phyloP scores from a whole-genome alignment of 2,329 filamentous ascomycete genomes.

The Didymella lethalis region DNA sequence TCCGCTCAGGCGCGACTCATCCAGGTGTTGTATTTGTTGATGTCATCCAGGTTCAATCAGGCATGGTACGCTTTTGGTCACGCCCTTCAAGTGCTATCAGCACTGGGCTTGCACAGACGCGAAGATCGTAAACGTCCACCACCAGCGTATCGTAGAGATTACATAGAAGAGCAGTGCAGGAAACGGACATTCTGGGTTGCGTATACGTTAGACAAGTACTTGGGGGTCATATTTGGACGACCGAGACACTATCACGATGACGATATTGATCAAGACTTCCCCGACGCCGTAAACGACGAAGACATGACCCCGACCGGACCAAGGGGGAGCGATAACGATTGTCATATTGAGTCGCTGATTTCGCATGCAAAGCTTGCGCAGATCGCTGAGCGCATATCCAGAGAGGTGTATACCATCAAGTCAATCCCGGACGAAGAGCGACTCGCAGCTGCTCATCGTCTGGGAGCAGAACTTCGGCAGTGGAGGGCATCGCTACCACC shows the following conservation, averaged over 20 bases:
- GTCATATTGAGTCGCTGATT: conserved; percentile 60
- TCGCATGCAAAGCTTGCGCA: conserved; percentile 55
- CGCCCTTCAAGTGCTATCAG: conserved; percentile 60
- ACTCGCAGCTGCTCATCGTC: conserved; percentile 49
- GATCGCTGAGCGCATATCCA: conserved; percentile 43
- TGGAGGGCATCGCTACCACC: conserved; percentile 52
- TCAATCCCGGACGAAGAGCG: conserved; percentile 48
- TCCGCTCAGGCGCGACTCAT: conserved; percentile 64
- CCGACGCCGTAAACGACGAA: conserved; percentile 64
- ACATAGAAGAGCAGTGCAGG: conserved; percentile 60
- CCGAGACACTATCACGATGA: conserved; percentile 68
- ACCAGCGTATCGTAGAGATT: conserved; percentile 42
- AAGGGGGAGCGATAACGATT: conserved; percentile 50
- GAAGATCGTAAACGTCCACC: conserved; percentile 41
- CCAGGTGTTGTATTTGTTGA: conserved; percentile 65
- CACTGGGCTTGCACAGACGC: conserved; percentile 53
- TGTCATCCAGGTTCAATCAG: conserved; percentile 65
- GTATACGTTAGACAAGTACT: conserved; percentile 68
- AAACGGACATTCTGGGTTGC: conserved; percentile 69
- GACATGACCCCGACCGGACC: conserved; percentile 60
- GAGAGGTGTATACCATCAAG: conserved; percentile 46
- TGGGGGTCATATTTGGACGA: conserved; percentile 67
- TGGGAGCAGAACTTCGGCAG: conserved; percentile 50
- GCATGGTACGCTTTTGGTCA: conserved; percentile 68
- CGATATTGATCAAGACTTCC: conserved; percentile 68